phyloP scores from a whole-genome alignment of 106 monocot species.

The Phalaenopsis equestris region DNA sequence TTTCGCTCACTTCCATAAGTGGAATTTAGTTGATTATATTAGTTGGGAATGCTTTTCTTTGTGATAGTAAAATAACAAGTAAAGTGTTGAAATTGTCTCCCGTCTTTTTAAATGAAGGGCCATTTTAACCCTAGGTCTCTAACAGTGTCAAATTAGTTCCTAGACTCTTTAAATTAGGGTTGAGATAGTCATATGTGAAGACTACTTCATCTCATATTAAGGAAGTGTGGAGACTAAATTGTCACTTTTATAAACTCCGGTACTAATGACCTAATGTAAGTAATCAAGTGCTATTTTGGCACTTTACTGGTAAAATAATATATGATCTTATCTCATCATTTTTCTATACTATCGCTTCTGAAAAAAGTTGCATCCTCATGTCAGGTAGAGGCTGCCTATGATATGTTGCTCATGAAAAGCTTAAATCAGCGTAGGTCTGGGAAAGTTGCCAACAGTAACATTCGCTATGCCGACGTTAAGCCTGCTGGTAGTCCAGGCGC shows the following conservation, averaged over 20 bases:
- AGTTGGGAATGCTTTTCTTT: neutral
- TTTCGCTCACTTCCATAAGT: neutral
- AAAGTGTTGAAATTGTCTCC: no score
- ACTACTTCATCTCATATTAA: no score
- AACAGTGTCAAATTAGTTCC: no score
- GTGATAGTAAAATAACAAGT: neutral
- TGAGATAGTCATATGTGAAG: no score
- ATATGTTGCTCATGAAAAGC: constrained; percentile 95
- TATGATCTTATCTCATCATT: neutral
- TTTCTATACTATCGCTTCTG: neutral
- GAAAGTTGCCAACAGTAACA: constrained; percentile 64
- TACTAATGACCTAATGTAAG: no score
- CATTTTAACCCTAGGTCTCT: no score
- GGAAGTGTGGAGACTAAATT: no score
- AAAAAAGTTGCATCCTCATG: constrained; percentile 9
- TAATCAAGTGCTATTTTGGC: no score
- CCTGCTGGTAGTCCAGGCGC: constrained; percentile 39
- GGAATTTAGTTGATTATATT: neutral
- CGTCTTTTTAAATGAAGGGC: no score
- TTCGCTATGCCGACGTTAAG: constrained; percentile 98
- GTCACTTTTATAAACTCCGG: no score
- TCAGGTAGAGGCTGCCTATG: constrained; percentile 97
- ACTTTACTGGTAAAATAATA: neutral
- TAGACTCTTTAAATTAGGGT: no score
- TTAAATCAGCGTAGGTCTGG: constrained; percentile 75